These are phyloP conservation scores for Populus ilicifolia DNA, from an alignment of 345 rosid species.

Conservation along the genomic window DNA sequence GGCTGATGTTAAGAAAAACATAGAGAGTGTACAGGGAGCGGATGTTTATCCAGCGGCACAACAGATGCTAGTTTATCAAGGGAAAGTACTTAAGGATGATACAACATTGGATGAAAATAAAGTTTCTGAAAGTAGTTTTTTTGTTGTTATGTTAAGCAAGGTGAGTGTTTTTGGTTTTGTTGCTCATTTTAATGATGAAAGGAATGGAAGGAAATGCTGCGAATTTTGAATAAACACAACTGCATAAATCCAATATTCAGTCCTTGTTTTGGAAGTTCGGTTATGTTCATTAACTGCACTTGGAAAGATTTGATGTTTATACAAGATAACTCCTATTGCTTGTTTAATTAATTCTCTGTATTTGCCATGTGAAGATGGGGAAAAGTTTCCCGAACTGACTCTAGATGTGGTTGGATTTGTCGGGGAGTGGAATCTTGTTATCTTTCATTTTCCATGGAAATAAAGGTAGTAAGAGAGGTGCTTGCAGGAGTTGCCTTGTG, in stretches of 20 bases:
- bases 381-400: background rate
- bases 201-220: background rate
- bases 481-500: background rate
- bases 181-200: background rate
- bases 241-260: background rate
- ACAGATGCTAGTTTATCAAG: conserved; percentile 30
- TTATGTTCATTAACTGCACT: background rate
- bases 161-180: conserved; percentile 1
- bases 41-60: conserved; percentile 26
- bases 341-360: background rate
- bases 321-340: background rate
- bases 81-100: conserved; percentile 30
- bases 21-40: conserved; percentile 24
- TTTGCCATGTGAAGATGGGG: background rate
- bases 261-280: background rate
- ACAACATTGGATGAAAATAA: conserved; percentile 27
- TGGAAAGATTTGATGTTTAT: background rate
- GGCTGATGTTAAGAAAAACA: conserved; percentile 22
- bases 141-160: conserved; percentile 31
- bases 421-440: background rate
- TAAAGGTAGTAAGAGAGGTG: background rate
- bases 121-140: conserved; percentile 27
- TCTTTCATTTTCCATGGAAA: background rate
- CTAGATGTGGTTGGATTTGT: background rate
- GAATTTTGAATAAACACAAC: background rate